Base-by-base conservation (phyloP, 2,329 filamentous ascomycete species). In the Fusarium compactum region DNA sequence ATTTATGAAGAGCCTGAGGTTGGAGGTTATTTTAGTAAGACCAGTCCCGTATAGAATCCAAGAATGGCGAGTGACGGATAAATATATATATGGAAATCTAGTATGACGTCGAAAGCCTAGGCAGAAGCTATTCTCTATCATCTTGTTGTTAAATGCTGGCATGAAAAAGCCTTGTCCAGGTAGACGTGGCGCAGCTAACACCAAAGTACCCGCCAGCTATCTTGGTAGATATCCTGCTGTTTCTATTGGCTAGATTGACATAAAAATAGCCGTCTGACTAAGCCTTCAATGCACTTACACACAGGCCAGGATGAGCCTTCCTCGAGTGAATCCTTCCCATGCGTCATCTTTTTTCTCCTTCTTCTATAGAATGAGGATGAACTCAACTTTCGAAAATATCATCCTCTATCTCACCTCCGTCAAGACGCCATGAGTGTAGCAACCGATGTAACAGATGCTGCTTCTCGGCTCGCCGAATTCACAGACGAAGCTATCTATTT, bases 401-500 rank as follows among this genome's bases (percentile, higher is more conserved):
- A 22, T 16, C 2, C 16, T 15, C 2, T 4, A 20, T 38, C 18
- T 4, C 6, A n/a, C 11, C 4, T 18, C 6, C 6, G 8, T 34
- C 16, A 9, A 2, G 12, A 6, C 9, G 40, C 1, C 8, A 65
- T 65, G 61, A 25, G 20, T 2, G 18, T n/a, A 18, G n/a, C 32
- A n/a, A 11, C 11, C 5, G 9, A 29, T 3, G 27, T 65, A 14
- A 60, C 41, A 6, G 20, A 16, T 44, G 53, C 61, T 5, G 61
- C 61, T 15, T 51, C 41, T 14, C 61, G 46, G 29, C 32, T 65
- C 15, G 46, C 27, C 12, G 53, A 62, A 30, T 60, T 52, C 24
- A 6, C 9, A 38, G 62, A 65, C 4, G 61, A 65, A 53, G 61
- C 62, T 8, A 38, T 44, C 1, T 24, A 54, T 14, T 65, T 60